Conservation (phyloP, 371 early-diverging fungal genomes). For the Mortierella sp. region DNA sequence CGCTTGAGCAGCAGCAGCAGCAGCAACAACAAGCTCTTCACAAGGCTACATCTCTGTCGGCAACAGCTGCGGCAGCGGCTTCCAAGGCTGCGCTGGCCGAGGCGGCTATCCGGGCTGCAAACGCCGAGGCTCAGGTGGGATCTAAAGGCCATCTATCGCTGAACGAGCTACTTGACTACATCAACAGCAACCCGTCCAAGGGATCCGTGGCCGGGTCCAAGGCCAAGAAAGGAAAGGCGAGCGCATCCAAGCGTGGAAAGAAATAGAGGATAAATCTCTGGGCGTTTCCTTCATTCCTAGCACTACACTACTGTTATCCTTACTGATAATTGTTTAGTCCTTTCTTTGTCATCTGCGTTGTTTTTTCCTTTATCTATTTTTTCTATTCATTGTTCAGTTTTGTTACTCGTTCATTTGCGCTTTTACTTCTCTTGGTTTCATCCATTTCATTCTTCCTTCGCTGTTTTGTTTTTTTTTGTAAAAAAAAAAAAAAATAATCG, state of each 20-base stretch:
- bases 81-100: conserved; percentile 39
- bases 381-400: neutral
- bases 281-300: neutral
- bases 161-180: conserved; percentile 49
- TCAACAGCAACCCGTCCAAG: conserved; percentile 32
- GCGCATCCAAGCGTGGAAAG: conserved; percentile 35
- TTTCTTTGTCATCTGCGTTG: neutral
- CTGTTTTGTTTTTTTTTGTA: neutral
- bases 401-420: neutral
- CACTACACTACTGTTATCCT: no score
- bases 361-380: conserved; percentile 2
- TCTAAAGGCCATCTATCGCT: conserved; percentile 48
- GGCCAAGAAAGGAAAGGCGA: conserved; percentile 32
- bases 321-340: conserved; percentile 1
- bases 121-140: conserved; percentile 50
- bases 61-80: conserved; percentile 41
- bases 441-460: neutral
- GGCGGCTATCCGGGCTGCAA: conserved; percentile 45
- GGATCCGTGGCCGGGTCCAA: conserved; percentile 20
- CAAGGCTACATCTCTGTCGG: conserved; percentile 36
- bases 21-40: conserved; percentile 23
- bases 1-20: conserved; percentile 30
- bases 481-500: conserved; percentile 9
- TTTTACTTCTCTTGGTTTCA: neutral
- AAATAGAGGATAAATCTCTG: conserved; percentile 16